A percentile compares a stretch with the other conserved stretches of the same genome.
phyloP scores from a whole-genome alignment of 495 filamentous ascomycete genomes.

The Hyaloscypha hepaticicola region DNA sequence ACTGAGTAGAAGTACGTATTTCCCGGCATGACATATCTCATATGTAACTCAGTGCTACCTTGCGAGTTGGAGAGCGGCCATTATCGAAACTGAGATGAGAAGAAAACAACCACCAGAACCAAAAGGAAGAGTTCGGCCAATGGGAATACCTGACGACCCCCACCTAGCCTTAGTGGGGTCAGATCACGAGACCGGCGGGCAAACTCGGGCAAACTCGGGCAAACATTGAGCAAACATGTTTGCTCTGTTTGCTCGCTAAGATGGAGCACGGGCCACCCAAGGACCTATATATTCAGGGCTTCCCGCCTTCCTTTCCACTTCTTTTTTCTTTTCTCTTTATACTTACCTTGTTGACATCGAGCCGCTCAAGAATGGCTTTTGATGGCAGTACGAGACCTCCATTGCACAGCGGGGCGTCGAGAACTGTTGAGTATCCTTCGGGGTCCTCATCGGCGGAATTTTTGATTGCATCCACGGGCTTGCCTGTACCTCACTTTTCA shows the following conservation, averaged over 20 bases:
- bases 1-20: too few relatives aligned
- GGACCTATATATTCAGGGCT: slow-evolving; percentile 11
- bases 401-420: slow-evolving; percentile 74
- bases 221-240: slow-evolving; percentile 2
- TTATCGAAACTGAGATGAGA: too few relatives aligned
- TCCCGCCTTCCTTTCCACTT: slow-evolving; percentile 1
- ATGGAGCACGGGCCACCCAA: neutral
- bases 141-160: too few relatives aligned
- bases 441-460: slow-evolving; percentile 68
- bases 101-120: too few relatives aligned
- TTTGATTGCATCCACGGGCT: slow-evolving; percentile 52
- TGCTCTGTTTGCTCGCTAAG: slow-evolving; percentile 11
- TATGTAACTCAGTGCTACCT: too few relatives aligned
- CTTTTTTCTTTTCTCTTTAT: slow-evolving; percentile 14
- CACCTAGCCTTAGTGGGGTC: too few relatives aligned
- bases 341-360: slow-evolving; percentile 5
- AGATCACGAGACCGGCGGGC: neutral
- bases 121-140: too few relatives aligned
- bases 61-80: too few relatives aligned
- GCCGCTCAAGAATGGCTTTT: slow-evolving; percentile 26
- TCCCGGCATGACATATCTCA: too few relatives aligned
- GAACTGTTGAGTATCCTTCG: slow-evolving; percentile 66
- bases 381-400: slow-evolving; percentile 57
- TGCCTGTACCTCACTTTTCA: slow-evolving; percentile 44
- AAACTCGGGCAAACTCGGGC: neutral